phyloP scores from a whole-genome alignment of 257 asterid genomes.

The Fraxinus americana region DNA sequence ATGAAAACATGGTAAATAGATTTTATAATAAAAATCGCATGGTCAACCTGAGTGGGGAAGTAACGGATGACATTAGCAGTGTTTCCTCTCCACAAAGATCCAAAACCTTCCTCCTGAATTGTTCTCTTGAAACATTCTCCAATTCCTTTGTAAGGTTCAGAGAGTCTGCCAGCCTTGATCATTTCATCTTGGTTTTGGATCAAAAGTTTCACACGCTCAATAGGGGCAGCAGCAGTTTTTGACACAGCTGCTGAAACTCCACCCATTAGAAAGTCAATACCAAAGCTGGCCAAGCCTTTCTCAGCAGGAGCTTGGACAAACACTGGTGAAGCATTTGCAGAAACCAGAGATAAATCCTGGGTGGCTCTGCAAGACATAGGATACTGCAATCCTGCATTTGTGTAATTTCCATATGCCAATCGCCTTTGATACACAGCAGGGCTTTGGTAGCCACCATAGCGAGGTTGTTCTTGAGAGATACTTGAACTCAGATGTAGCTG shows the following conservation, averaged over 20 bases:
- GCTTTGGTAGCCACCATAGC: constrained; percentile 28
- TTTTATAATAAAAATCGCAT: not conserved
- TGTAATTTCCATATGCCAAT: constrained; percentile 34
- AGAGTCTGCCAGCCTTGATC: constrained; percentile 48
- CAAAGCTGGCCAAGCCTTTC: constrained; percentile 44
- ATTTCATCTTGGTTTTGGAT: constrained; percentile 54
- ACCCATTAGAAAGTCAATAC: constrained; percentile 27
- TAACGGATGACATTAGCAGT: constrained; percentile 49
- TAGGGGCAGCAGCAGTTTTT: constrained; percentile 51
- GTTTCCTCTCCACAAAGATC: constrained; percentile 55
- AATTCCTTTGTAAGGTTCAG: constrained; percentile 50
- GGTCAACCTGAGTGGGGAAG: constrained; percentile 47
- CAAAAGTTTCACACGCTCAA: constrained; percentile 48
- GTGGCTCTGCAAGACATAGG: constrained; percentile 30
- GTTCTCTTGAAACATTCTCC: constrained; percentile 48
- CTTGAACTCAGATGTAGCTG: constrained; percentile 44
- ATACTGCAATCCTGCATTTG: constrained; percentile 32
- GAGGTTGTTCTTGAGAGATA: constrained; percentile 30
- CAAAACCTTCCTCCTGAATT: constrained; percentile 41
- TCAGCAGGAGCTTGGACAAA: constrained; percentile 47
- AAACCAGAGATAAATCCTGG: constrained; percentile 34
- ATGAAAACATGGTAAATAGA: not conserved
- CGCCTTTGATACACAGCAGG: constrained; percentile 33
- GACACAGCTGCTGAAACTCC: constrained; percentile 52
- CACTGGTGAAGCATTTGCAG: constrained; percentile 44